Conservation (phyloP, 1,284 basidiomycete species). For the Cutaneotrichosporon sp. region DNA sequence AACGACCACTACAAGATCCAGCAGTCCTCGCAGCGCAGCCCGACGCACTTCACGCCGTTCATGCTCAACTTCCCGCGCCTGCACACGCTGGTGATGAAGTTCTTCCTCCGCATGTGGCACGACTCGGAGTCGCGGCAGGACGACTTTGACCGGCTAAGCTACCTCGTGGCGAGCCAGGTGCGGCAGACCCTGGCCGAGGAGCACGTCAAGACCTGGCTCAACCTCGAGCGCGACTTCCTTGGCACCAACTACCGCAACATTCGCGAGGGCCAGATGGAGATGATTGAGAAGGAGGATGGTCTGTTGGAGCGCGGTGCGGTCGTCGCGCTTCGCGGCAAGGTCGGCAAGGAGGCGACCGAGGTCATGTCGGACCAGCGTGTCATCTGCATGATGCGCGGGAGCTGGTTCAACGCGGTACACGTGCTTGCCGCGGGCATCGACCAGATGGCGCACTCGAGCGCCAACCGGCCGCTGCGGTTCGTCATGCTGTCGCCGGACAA, state of each 20-base stretch:
- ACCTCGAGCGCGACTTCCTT: constrained; percentile 81
- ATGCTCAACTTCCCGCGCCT: constrained; percentile 83
- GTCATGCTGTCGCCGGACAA: constrained; percentile 44
- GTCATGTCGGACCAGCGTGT: constrained; percentile 80
- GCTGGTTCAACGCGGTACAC: constrained; percentile 48
- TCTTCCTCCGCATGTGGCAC: constrained; percentile 92
- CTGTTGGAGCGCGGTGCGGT: constrained; percentile 79
- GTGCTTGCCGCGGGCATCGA: constrained; percentile 34
- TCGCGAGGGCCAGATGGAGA: constrained; percentile 89
- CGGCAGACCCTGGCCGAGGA: constrained; percentile 76
- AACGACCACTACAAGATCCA: constrained; percentile 65
- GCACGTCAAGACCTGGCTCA: constrained; percentile 75
- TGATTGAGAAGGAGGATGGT: constrained; percentile 89
- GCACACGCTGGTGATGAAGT: constrained; percentile 78
- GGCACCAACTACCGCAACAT: constrained; percentile 84
- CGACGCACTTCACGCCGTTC: constrained; percentile 83
- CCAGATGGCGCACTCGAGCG: constrained; percentile 27
- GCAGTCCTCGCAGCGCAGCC: constrained; percentile 48
- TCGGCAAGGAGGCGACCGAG: constrained; percentile 89
- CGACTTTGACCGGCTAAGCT: constrained; percentile 80
- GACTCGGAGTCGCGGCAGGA: constrained; percentile 79
- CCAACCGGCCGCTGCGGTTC: constrained; percentile 42
- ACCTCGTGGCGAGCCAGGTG: constrained; percentile 83
- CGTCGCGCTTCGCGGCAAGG: constrained; percentile 79
- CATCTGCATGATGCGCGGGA: constrained; percentile 50